Percentiles rank a stretch among this genome's conserved stretches.
phyloP scores from a whole-genome alignment of 768 basidiomycete genomes.

The Suillus tomentosus region DNA sequence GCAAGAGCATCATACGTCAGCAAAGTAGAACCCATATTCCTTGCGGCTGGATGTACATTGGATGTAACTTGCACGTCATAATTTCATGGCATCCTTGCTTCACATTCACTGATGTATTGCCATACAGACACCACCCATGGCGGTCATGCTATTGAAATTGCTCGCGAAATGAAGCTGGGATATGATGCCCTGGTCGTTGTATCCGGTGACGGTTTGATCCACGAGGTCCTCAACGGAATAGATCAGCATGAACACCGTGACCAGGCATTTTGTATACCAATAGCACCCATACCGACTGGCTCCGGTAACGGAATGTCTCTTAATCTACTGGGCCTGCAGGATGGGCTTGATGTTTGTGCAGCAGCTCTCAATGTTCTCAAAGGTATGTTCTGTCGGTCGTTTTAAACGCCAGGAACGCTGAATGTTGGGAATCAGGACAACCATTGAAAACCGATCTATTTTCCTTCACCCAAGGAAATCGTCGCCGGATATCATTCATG shows the following conservation, averaged over 20 bases:
- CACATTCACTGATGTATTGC: background rate
- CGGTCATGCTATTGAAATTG: conserved; percentile 70
- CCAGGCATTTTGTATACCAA: conserved; percentile 64
- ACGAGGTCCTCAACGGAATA: conserved; percentile 85
- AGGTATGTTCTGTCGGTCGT: conserved; percentile 42
- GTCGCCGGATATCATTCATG: conserved; percentile 75
- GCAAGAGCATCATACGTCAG: conserved; percentile 53
- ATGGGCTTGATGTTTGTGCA: conserved; percentile 70
- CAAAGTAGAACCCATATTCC: conserved; percentile 71
- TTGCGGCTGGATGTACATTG: conserved; percentile 61
- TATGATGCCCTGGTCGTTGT: conserved; percentile 75
- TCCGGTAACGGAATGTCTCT: conserved; percentile 78
- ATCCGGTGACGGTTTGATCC: conserved; percentile 83
- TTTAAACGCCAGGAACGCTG: conserved; percentile 1
- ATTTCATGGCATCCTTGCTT: background rate
- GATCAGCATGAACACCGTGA: conserved; percentile 61
- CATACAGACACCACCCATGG: conserved; percentile 59
- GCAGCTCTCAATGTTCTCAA: conserved; percentile 81
- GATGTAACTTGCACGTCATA: conserved; percentile 55
- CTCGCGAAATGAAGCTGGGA: conserved; percentile 52
- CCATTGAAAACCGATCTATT: conserved; percentile 79
- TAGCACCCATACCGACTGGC: conserved; percentile 81
- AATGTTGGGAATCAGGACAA: conserved; percentile 45
- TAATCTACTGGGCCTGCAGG: conserved; percentile 69
- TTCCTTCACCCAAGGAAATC: conserved; percentile 69